Evolutionary conservation across 495 filamentous ascomycete species (phyloP).

Genomic region (Jackrogersella minutella): DNA sequence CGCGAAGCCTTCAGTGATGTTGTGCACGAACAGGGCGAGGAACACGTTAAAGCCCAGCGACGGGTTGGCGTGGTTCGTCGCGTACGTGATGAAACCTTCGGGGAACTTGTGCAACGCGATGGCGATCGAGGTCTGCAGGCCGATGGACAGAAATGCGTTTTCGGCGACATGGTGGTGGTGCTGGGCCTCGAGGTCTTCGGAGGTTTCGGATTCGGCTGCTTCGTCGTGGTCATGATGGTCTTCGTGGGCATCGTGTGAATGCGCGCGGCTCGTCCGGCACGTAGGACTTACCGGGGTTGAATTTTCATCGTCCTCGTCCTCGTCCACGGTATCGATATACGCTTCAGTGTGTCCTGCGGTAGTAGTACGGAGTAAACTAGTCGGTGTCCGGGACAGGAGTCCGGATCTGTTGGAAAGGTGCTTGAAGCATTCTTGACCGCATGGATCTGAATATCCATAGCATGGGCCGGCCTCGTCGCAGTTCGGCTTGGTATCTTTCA

Average conservation of each 20-base stretch:
- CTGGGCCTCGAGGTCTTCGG: conserved; percentile 55
- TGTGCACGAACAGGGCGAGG: conserved; percentile 95
- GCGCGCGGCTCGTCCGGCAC: conserved; percentile 39
- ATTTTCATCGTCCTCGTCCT: conserved; percentile 33
- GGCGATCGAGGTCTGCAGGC: conserved; percentile 90
- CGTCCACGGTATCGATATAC: conserved; percentile 37
- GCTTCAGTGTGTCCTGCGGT: conserved; percentile 26
- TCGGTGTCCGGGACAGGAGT: conserved; percentile 34
- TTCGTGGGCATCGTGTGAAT: conserved; percentile 42
- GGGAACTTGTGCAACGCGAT: conserved; percentile 97
- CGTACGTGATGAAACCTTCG: conserved; percentile 98
- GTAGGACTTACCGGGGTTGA: conserved; percentile 39
- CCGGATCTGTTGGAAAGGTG: conserved; percentile 47
- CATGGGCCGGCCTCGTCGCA: conserved; percentile 82
- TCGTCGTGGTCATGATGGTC: conserved; percentile 38
- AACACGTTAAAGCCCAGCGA: conserved; percentile 88
- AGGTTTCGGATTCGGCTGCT: conserved; percentile 41
- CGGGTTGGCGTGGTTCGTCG: conserved; percentile 95
- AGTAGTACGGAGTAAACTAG: conserved; percentile 38
- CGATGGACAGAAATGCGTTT: conserved; percentile 92
- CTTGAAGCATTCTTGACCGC: conserved; percentile 82
- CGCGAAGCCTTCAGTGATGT: conserved; percentile 95
- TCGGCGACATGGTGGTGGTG: conserved; percentile 97
- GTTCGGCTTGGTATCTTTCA: conserved; percentile 70
- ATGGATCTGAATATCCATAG: conserved; percentile 84